These are phyloP conservation scores for Edaphochlamys debaryana DNA, from an alignment of 139 green algal genomes.

Conservation along the genomic window DNA sequence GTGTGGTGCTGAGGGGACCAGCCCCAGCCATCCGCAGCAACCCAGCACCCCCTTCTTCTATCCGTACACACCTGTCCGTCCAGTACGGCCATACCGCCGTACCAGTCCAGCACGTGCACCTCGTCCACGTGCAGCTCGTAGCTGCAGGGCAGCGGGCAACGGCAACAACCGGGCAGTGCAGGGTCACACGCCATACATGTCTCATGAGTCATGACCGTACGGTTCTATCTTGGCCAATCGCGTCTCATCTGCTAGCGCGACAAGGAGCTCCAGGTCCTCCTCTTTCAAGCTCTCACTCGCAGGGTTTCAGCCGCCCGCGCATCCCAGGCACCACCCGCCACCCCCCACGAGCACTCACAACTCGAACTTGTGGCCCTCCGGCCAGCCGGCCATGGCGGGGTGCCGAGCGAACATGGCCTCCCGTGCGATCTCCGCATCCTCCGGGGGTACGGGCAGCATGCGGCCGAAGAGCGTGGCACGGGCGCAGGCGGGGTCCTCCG, in stretches of 20 bases:
- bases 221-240: not conserved
- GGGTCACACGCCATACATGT: not conserved
- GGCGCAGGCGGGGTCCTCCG: slow-evolving; percentile 54
- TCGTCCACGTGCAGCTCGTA: slow-evolving; percentile 59
- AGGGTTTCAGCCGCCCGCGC: too few species aligned
- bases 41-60: too few species aligned
- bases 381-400: slow-evolving; percentile 62
- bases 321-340: not conserved
- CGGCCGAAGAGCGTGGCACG: slow-evolving; percentile 52
- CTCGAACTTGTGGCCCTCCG: slow-evolving; percentile 54
- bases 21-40: too few species aligned
- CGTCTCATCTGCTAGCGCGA: too few species aligned
- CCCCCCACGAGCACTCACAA: slow-evolving; percentile 50
- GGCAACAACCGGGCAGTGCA: too few species aligned
- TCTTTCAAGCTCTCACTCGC: too few species aligned
- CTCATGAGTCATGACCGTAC: not conserved
- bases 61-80: too few species aligned
- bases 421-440: slow-evolving; percentile 33
- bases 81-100: slow-evolving; percentile 48
- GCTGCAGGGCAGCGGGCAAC: slow-evolving; percentile 24
- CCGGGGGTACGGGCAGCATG: slow-evolving; percentile 32
- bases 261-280: not conserved
- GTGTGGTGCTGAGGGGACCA: too few species aligned
- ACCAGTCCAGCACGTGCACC: slow-evolving; percentile 61
- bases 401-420: slow-evolving; percentile 61